A percentile compares a stretch with the other conserved stretches of the same genome.
phyloP scores from a whole-genome alignment of 768 basidiomycete species.

The Kwoniella heveanensis region DNA sequence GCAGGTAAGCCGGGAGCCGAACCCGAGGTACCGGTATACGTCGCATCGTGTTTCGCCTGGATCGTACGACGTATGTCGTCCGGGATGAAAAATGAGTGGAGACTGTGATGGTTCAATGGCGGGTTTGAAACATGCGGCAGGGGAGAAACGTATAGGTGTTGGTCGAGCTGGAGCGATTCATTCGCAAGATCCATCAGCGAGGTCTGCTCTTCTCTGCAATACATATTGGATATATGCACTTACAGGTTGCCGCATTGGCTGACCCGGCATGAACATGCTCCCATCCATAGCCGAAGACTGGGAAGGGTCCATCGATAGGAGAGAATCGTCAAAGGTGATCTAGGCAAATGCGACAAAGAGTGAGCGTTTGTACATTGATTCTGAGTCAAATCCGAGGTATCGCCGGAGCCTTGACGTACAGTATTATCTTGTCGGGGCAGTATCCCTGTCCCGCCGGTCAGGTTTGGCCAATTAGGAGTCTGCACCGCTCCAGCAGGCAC shows the following conservation, averaged over 20 bases:
- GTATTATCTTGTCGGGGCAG: conserved; percentile 19
- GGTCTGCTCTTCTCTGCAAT: too few relatives aligned
- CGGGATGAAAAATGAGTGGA: conserved; percentile 75
- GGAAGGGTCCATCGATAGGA: conserved; percentile 19
- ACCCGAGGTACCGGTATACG: conserved; percentile 31
- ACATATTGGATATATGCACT: too few relatives aligned
- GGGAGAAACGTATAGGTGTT: conserved; percentile 82
- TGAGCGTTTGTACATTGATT: too few relatives aligned
- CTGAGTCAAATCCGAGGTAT: too few relatives aligned
- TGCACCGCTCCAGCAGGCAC: neutral
- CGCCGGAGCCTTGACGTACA: too few relatives aligned
- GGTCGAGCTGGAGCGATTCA: conserved; percentile 91
- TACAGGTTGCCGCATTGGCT: conserved; percentile 67
- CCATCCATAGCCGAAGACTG: conserved; percentile 34
- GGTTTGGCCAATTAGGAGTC: conserved; percentile 17
- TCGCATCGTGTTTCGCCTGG: conserved; percentile 53
- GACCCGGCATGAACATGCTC: conserved; percentile 48
- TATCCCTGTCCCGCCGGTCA: conserved; percentile 16
- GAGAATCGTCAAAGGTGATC: conserved; percentile 20
- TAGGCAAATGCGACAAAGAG: too few relatives aligned
- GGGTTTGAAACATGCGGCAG: conserved; percentile 64
- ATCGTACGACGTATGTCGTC: conserved; percentile 61
- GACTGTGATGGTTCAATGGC: conserved; percentile 56
- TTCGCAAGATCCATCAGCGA: too few relatives aligned
- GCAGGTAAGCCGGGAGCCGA: conserved; percentile 66